phyloP scores from a whole-genome alignment of 768 basidiomycete species.

The Amanita pseudoporphyria region DNA sequence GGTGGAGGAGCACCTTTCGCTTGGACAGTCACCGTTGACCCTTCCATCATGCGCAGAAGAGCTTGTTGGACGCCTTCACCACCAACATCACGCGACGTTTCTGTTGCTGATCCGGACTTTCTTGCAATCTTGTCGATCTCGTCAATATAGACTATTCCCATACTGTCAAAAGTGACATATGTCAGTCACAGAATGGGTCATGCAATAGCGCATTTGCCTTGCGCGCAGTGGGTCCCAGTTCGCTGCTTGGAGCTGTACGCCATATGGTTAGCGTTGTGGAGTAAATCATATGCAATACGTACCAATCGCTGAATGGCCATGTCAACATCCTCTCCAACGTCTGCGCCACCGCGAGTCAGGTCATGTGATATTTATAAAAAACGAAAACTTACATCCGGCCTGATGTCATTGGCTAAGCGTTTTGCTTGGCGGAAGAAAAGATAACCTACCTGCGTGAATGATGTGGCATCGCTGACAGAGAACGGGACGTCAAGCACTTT shows the following conservation, averaged over 20 bases:
- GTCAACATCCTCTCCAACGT: conserved; percentile 96
- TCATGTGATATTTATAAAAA: background rate
- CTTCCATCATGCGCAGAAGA: conserved; percentile 90
- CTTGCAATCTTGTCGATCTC: conserved; percentile 92
- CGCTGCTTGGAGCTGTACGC: conserved; percentile 72
- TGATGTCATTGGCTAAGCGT: conserved; percentile 16
- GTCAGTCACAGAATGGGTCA: background rate
- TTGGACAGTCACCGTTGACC: conserved; percentile 74
- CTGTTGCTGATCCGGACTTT: conserved; percentile 46
- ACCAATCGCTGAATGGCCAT: conserved; percentile 82
- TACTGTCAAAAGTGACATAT: conserved; percentile 33
- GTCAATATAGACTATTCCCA: conserved; percentile 94
- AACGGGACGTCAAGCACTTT: conserved; percentile 89
- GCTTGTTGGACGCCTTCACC: conserved; percentile 97
- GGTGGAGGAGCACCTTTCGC: conserved; percentile 47
- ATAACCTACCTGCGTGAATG: conserved; percentile 71
- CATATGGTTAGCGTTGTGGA: background rate
- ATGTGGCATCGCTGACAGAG: conserved; percentile 87
- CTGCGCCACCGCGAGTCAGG: conserved; percentile 26
- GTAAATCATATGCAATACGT: conserved; percentile 12
- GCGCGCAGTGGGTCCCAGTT: conserved; percentile 84
- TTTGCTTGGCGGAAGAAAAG: conserved; percentile 12
- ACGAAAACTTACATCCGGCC: conserved; percentile 62
- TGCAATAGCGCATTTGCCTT: conserved; percentile 34
- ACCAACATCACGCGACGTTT: conserved; percentile 79